These are phyloP conservation scores for Musa balbisiana DNA, from an alignment of 202 grass and related monocot genomes.

Conservation along the genomic window DNA sequence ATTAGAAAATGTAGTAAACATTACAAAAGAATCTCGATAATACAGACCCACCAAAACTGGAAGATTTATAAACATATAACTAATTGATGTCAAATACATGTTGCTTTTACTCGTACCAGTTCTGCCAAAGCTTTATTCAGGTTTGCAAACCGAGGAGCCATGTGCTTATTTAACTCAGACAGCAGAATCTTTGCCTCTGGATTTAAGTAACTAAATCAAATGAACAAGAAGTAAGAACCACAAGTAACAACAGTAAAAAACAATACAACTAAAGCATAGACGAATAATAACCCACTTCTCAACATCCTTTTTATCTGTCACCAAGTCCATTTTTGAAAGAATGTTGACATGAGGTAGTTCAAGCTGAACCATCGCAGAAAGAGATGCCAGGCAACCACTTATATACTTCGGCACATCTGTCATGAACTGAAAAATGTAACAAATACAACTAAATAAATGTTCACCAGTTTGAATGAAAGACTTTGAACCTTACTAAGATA, in stretches of 20 bases:
- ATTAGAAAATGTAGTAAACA: background rate
- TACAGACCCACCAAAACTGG: background rate
- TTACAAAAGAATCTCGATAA: background rate
- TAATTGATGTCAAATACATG: background rate
- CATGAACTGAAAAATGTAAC: conserved; percentile 45
- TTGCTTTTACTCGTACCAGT: conserved; percentile 44
- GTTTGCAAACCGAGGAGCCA: conserved; percentile 84
- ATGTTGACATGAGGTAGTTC: conserved; percentile 97
- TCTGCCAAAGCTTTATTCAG: conserved; percentile 81
- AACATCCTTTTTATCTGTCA: conserved; percentile 77
- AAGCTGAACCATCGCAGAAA: conserved; percentile 97
- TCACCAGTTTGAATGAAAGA: conserved; percentile 10
- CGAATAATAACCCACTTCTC: conserved; percentile 54
- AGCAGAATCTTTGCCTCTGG: conserved; percentile 69
- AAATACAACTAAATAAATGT: background rate
- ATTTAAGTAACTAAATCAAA: conserved; percentile 63
- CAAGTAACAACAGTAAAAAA: conserved; percentile 6
- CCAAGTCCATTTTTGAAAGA: conserved; percentile 96
- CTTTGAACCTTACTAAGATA: background rate
- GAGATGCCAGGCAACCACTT: conserved; percentile 92
- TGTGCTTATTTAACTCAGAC: conserved; percentile 83
- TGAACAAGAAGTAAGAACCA: background rate
- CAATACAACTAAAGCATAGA: background rate
- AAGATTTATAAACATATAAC: background rate
- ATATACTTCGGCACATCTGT: conserved; percentile 97